These are phyloP conservation scores for Ascochyta koolunga DNA, from an alignment of 2,329 filamentous ascomycete species.

Conservation along the genomic window DNA sequence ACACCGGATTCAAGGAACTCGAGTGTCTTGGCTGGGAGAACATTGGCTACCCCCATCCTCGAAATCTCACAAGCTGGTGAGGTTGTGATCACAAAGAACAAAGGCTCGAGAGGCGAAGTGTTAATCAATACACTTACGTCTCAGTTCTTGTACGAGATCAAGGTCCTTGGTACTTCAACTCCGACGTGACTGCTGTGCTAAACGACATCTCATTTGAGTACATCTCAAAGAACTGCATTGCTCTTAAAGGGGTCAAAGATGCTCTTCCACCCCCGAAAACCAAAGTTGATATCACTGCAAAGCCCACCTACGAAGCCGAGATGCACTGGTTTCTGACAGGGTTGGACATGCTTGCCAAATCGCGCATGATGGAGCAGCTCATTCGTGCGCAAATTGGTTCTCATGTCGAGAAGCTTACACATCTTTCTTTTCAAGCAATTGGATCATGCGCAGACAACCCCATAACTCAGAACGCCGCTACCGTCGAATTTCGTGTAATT, in stretches of 20 bases:
- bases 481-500: conserved; percentile 56
- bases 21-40: conserved; percentile 40
- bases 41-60: conserved; percentile 42
- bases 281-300: conserved; percentile 54
- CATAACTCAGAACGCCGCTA: conserved; percentile 55
- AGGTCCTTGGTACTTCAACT: conserved; percentile 61
- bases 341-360: conserved; percentile 53
- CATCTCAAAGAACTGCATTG: conserved; percentile 56
- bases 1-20: conserved; percentile 51
- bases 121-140: conserved; percentile 59
- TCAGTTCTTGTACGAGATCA: conserved; percentile 57
- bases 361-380: conserved; percentile 50
- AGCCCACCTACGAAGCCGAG: conserved; percentile 55
- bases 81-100: conserved; percentile 39
- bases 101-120: conserved; percentile 45
- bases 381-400: conserved; percentile 46
- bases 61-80: conserved; percentile 36
- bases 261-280: conserved; percentile 46
- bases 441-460: conserved; percentile 50
- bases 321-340: conserved; percentile 54
- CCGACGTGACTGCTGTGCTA: conserved; percentile 61
- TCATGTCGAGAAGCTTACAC: conserved; percentile 44
- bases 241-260: conserved; percentile 53
- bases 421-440: conserved; percentile 47
- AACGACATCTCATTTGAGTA: conserved; percentile 60